Evolutionary conservation across 1,284 basidiomycete genomes (phyloP).

Genomic region (Malassezia globosa): DNA sequence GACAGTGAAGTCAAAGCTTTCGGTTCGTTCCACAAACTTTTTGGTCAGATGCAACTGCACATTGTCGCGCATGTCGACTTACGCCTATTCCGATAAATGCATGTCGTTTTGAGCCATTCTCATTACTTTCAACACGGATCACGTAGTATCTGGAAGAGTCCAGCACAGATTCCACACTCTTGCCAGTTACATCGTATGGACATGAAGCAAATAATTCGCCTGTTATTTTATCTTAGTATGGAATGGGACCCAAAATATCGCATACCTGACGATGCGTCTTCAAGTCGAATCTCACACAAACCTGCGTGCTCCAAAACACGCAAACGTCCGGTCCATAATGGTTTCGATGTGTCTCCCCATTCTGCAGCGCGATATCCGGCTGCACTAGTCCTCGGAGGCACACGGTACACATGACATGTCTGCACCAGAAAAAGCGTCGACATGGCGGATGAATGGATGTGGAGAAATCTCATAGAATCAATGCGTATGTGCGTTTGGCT

Average conservation of each 20-base stretch:
- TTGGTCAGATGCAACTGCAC: no score
- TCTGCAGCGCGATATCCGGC: slow-evolving; percentile 47
- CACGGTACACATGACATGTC: slow-evolving; percentile 59
- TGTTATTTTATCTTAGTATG: slow-evolving; percentile 10
- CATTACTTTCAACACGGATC: slow-evolving; percentile 58
- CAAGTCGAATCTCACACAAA: slow-evolving; percentile 36
- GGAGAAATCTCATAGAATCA: background rate
- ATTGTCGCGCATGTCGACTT: slow-evolving; percentile 12
- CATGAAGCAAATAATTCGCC: slow-evolving; percentile 74
- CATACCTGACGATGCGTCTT: slow-evolving; percentile 32
- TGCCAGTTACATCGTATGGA: slow-evolving; percentile 66
- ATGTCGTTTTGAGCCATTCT: slow-evolving; percentile 27
- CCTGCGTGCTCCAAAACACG: slow-evolving; percentile 61
- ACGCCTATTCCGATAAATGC: slow-evolving; percentile 45
- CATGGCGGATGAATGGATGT: slow-evolving; percentile 48
- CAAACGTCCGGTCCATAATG: slow-evolving; percentile 80
- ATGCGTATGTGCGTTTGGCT: background rate
- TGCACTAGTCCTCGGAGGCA: slow-evolving; percentile 64
- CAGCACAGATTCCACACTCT: slow-evolving; percentile 82
- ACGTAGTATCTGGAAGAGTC: slow-evolving; percentile 96
- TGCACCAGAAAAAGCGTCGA: slow-evolving; percentile 72
- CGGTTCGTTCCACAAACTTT: slow-evolving; percentile 39
- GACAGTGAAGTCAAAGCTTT: slow-evolving; percentile 44
- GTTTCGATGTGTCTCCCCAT: slow-evolving; percentile 61
- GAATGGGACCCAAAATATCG: background rate